Evolutionary conservation across 2,329 filamentous ascomycete species (phyloP).

Genomic region (Fusarium subtropicale): DNA sequence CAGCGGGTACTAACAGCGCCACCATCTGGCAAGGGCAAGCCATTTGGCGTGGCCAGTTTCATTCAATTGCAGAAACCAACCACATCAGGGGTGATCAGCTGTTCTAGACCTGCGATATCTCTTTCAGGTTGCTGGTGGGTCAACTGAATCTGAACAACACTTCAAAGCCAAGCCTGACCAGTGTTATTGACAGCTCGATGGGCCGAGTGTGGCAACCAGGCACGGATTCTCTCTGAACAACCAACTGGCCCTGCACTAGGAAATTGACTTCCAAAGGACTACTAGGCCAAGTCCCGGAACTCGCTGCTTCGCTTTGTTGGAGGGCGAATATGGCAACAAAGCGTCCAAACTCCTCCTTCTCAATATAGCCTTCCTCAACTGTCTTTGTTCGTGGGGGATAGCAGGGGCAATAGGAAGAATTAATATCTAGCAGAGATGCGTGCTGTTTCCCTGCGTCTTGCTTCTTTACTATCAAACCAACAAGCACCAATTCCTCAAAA

Average conservation of each 20-base stretch:
- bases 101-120: slow-evolving; percentile 19
- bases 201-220: slow-evolving; percentile 30
- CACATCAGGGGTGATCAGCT: slow-evolving; percentile 12
- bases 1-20: slow-evolving; percentile 29
- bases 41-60: slow-evolving; percentile 21
- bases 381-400: slow-evolving; percentile 20
- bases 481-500: slow-evolving; percentile 15
- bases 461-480: slow-evolving; percentile 10
- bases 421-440: slow-evolving; percentile 33
- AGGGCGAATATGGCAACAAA: slow-evolving; percentile 36
- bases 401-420: neutral
- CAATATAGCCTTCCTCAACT: slow-evolving; percentile 19
- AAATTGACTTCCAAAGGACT: slow-evolving; percentile 13
- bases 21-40: slow-evolving; percentile 25
- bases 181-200: slow-evolving; percentile 21
- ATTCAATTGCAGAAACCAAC: slow-evolving; percentile 14
- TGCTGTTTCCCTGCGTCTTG: slow-evolving; percentile 3
- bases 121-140: slow-evolving; percentile 18
- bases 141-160: slow-evolving; percentile 29
- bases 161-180: slow-evolving; percentile 10
- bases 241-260: slow-evolving; percentile 23
- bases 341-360: slow-evolving; percentile 22
- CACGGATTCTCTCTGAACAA: slow-evolving; percentile 29
- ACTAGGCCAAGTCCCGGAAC: slow-evolving; percentile 15
- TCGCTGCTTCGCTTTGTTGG: slow-evolving; percentile 38